Evolutionary conservation across 208 protist genomes (phyloP), one percentile per base, ranked within the genome.

Genomic region (Trypanosoma rangeli): DNA sequence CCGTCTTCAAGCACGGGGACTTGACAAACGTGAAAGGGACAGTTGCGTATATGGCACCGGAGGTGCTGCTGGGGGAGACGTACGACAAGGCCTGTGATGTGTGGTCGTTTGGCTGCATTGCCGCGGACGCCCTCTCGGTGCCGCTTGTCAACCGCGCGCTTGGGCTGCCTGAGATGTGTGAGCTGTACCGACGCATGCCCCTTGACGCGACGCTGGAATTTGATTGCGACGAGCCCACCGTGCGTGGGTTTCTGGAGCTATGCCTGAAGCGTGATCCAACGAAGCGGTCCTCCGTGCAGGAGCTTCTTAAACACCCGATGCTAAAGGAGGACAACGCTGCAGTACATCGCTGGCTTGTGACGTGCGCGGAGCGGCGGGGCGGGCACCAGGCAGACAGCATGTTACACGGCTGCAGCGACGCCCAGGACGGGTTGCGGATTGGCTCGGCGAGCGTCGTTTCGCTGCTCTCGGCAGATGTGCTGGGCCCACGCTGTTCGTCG

Each of bases 81-180:
- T 98, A 98, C 70, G 91, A 87, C 56, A 83, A 87, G n/a, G 83
- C 88, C 52, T 96, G 97, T 60, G 95, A 98, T 79, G 84, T 98
- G 53, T 98, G 95, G 94, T 97, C 93, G 10, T 85, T 98, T 64
- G 95, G 95, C 24, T 98, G 95, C 78, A 97, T 98, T 66, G 80
- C 96, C 0, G 97, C 92, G 1, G 94, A 98, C 69, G 75, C 97
- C 33, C 82, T 93, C 20, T 82, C 52, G 18, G 74, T 93, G 13
- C 44, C 37, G 18, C 61, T 93, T 10, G 73, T 80, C 18, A 83
- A 93, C 65, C 74, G 83, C 44, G 49, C 63, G 22, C 55, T 93
- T 55, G 82, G 84, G 0, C 78, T 92, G 24, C 78, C 80, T 1
- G 83, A 87, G 67, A 74, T 95, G 79, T 83, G 78, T n/a, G 84